Percentiles rank a stretch among this genome's conserved stretches.
These are phyloP conservation scores for Aphanomyces stellatus DNA, from an alignment of 352 stramenopile species.

Conservation along the genomic window DNA sequence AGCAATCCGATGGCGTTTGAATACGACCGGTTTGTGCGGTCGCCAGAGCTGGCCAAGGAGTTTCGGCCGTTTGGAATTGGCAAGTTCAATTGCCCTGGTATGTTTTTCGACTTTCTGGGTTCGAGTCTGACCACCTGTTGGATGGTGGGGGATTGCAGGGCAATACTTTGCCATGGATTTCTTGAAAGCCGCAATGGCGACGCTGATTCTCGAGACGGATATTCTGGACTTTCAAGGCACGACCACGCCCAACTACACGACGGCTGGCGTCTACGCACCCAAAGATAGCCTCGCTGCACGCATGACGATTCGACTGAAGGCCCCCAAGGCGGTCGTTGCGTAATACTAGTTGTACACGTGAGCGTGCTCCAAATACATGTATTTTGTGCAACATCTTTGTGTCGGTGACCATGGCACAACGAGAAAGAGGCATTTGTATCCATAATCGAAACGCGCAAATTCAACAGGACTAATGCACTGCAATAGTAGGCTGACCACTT, in stretches of 20 bases:
- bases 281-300: background rate
- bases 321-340: too few relatives aligned
- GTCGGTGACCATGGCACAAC: too few relatives aligned
- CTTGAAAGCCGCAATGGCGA: conserved; percentile 2
- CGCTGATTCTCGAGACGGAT: background rate
- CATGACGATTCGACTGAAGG: background rate
- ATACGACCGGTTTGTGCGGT: background rate
- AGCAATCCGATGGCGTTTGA: background rate
- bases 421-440: too few relatives aligned
- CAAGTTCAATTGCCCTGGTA: conserved; percentile 15
- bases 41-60: conserved; percentile 5
- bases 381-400: too few relatives aligned
- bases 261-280: conserved; percentile 1
- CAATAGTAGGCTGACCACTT: too few relatives aligned
- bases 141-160: background rate
- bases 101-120: too few relatives aligned
- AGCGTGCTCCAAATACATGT: too few relatives aligned
- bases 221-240: conserved; percentile 1
- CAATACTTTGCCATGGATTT: conserved; percentile 16
- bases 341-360: too few relatives aligned
- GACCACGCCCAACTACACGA: background rate
- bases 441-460: too few relatives aligned
- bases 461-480: too few relatives aligned
- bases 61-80: conserved; percentile 15
- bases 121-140: background rate